Evolutionary conservation across 73 alveolate species (phyloP).

Genomic region (Uronychia setigera): DNA sequence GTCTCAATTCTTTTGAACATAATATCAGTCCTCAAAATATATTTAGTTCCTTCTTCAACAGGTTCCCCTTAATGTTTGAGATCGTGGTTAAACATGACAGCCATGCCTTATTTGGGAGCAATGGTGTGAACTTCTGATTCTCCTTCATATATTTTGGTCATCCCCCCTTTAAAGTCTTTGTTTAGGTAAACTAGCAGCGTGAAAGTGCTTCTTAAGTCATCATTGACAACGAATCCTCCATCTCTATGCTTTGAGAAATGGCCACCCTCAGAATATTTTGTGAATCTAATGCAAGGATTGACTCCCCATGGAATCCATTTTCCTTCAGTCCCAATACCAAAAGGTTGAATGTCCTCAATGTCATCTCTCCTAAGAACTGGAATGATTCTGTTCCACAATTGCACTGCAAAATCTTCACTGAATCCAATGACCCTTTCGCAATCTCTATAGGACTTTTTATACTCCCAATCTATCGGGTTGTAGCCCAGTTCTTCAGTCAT

Average conservation of each 20-base stretch:
- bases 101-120: neutral
- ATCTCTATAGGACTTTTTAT: no score
- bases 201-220: neutral
- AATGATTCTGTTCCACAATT: no score
- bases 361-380: no score
- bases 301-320: neutral
- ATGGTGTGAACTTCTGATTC: neutral
- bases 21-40: neutral
- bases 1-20: neutral
- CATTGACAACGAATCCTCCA: neutral
- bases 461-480: no score
- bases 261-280: neutral
- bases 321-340: neutral
- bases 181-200: neutral
- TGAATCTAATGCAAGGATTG: neutral
- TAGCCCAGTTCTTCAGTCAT: no score
- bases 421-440: no score
- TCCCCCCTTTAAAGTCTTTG: neutral
- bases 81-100: neutral
- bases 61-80: neutral
- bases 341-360: no score
- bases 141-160: neutral
- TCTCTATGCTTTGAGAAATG: neutral
- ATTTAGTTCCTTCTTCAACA: neutral
- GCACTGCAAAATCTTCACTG: no score